phyloP scores from a whole-genome alignment of 805 yeast genomes.

The Candida bentonensis region DNA sequence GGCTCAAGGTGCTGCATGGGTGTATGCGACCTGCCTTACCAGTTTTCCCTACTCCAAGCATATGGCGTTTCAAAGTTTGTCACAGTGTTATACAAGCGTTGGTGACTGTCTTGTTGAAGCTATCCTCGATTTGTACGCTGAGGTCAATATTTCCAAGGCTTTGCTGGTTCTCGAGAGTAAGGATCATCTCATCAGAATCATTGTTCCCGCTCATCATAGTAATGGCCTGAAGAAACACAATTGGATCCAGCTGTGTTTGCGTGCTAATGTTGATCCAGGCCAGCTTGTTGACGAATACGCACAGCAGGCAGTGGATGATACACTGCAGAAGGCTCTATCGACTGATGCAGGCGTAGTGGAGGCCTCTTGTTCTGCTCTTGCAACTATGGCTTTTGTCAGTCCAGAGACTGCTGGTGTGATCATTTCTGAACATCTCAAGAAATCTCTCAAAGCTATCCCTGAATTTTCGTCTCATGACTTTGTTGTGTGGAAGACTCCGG shows the following conservation, averaged over 20 bases:
- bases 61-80: background rate
- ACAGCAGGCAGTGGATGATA: slow-evolving; percentile 14
- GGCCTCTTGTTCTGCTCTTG: slow-evolving; percentile 18
- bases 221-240: slow-evolving; percentile 31
- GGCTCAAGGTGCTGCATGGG: slow-evolving; percentile 1
- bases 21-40: background rate
- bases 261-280: slow-evolving; percentile 53
- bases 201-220: slow-evolving; percentile 33
- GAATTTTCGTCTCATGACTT: slow-evolving; percentile 35
- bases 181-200: slow-evolving; percentile 22
- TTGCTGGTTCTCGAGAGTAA: slow-evolving; percentile 3
- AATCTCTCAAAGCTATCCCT: slow-evolving; percentile 27
- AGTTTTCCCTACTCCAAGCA: background rate
- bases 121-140: background rate
- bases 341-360: slow-evolving; percentile 13
- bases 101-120: slow-evolving; percentile 1
- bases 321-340: slow-evolving; percentile 16
- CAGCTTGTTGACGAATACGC: slow-evolving; percentile 25
- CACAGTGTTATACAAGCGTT: background rate
- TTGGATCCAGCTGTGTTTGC: slow-evolving; percentile 68
- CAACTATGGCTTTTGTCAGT: slow-evolving; percentile 37
- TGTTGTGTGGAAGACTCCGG: slow-evolving; percentile 52
- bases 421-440: slow-evolving; percentile 28
- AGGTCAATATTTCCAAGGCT: slow-evolving; percentile 3
- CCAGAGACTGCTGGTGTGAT: slow-evolving; percentile 44